Conservation (phyloP, 495 filamentous ascomycete genomes). For the Neurospora intermedia region DNA sequence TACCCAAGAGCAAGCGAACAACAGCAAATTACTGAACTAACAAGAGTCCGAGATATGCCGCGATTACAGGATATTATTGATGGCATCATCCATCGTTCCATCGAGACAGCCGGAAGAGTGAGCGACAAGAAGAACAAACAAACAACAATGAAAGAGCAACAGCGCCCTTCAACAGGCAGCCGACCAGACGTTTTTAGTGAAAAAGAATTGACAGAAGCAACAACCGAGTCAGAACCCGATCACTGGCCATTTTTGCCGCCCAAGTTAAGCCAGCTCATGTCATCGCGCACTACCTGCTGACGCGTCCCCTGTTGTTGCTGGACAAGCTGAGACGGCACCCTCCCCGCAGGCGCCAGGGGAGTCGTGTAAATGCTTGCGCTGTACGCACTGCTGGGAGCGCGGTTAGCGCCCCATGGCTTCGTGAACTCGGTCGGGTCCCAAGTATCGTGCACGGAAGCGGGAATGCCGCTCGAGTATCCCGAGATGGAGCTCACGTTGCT, state of each 20-base stretch:
- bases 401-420: slow-evolving; percentile 35
- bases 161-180: background rate
- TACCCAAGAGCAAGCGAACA: background rate
- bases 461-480: slow-evolving; percentile 48
- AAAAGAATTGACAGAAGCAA: background rate
- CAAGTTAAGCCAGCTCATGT: slow-evolving; percentile 75
- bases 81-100: background rate
- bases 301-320: slow-evolving; percentile 6
- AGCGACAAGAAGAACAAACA: slow-evolving; percentile 1
- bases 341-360: slow-evolving; percentile 23
- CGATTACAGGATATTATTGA: background rate
- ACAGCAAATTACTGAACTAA: background rate
- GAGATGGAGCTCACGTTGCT: slow-evolving; percentile 44
- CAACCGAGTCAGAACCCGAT: background rate
- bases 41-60: background rate
- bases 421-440: slow-evolving; percentile 38
- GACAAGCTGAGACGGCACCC: slow-evolving; percentile 17
- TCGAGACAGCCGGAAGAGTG: background rate
- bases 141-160: background rate
- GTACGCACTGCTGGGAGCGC: slow-evolving; percentile 52
- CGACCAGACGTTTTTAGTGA: background rate
- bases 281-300: slow-evolving; percentile 20
- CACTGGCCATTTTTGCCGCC: slow-evolving; percentile 17
- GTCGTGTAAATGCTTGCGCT: slow-evolving; percentile 27
- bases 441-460: slow-evolving; percentile 39